Evolutionary conservation across 2,329 filamentous ascomycete genomes (phyloP), one percentile per base, ranked within the genome.

Genomic region (Beauveria medogensis): DNA sequence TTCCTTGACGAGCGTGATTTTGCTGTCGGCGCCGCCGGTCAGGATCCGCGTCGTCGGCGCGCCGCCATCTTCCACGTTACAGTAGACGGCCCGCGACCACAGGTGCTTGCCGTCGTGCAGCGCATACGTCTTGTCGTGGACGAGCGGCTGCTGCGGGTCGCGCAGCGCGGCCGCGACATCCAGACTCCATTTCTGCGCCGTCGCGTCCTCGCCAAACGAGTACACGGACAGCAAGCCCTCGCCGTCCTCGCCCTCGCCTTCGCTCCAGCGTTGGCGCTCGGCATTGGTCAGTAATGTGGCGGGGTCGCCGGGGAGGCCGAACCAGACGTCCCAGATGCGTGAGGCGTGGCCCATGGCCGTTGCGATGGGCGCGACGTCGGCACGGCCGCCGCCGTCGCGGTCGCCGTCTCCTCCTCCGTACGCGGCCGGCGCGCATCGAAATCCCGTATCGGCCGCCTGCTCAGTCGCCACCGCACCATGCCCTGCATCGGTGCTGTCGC

Each of bases 91-190:
- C 43, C 86, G 80, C 0, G 92, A 87, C 92, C 93, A 97, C 7
- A 97, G 86, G 69, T 97, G 92, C 73, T 97, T 99, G 7, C 94
- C 94, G 40, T 78, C 80, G 70, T 97, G 92, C 63, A 85, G 82
- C 3, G 82, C 78, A 55, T 84, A 82, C 8, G 81, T 84, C 2
- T 79, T 76, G 2, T 79, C 69, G 55, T 89, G 81, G 14, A 72
- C 72, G 48, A 91, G 70, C 1, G 46, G 51, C 43, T 56, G 37
- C 2, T 22, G 22, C 22, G 52, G 55, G 40, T 56, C 34, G 40
- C 63, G 5, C n/a, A 37, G 50, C 18, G 48, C 56, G 1, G 55
- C 22, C 5, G 26, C 47, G 9, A 59, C 41, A 61, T 67, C 64
- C n/a, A 89, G 70, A 50, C 77, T 77, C 91, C 92, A 97, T 63